Conservation (phyloP, 352 stramenopile species). For the Globisporangium uncinulatum region DNA sequence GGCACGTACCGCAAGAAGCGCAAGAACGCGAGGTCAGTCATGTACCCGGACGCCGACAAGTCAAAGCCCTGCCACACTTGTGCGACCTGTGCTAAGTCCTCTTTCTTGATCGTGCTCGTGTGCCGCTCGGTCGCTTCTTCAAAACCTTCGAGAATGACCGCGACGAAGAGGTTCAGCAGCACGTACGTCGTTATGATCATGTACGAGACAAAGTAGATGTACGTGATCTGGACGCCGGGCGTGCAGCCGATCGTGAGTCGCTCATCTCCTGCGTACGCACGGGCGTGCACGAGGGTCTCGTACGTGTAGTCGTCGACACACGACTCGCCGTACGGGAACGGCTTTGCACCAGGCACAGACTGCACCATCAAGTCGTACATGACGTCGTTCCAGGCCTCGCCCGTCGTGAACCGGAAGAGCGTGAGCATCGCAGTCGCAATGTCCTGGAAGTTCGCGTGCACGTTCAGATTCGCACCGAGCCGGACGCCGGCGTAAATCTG, state of each 20-base stretch:
- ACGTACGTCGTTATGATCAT: constrained; percentile 62
- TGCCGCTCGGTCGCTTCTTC: constrained; percentile 46
- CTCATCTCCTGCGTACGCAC: constrained; percentile 17
- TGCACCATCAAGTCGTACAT: constrained; percentile 72
- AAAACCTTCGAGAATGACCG: constrained; percentile 79
- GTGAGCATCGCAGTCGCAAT: constrained; percentile 48
- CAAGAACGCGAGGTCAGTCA: constrained; percentile 35
- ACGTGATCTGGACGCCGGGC: constrained; percentile 29
- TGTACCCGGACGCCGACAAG: constrained; percentile 19
- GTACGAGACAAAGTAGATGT: constrained; percentile 70
- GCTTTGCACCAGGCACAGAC: constrained; percentile 13
- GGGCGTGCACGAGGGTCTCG: constrained; percentile 18
- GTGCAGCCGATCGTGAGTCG: constrained; percentile 36
- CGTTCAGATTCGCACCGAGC: constrained; percentile 43
- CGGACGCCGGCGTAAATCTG: constrained; percentile 60
- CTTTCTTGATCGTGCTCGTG: constrained; percentile 27
- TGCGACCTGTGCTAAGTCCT: constrained; percentile 24
- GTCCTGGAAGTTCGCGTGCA: constrained; percentile 62
- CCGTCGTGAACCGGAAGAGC: constrained; percentile 64
- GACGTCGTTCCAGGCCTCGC: constrained; percentile 72
- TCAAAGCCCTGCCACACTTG: constrained; percentile 34
- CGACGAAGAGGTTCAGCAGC: constrained; percentile 75
- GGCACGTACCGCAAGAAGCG: constrained; percentile 31
- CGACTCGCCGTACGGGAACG: constrained; percentile 26
- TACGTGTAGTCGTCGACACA: constrained; percentile 39